Evolutionary conservation across 139 green algal species (phyloP).

Genomic region (Coelastrella sp.): DNA sequence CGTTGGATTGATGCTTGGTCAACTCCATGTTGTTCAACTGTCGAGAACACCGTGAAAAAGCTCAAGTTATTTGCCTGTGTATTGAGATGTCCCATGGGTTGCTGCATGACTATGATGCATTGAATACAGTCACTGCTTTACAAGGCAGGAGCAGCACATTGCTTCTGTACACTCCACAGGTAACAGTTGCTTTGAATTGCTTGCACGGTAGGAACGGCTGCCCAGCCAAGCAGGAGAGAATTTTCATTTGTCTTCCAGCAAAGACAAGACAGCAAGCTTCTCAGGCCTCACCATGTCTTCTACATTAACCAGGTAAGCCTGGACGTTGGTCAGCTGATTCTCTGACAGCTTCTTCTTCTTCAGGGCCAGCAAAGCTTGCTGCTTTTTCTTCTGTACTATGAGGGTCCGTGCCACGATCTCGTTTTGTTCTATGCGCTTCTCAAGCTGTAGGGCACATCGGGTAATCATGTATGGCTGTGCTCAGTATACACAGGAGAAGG

Average conservation of each 20-base stretch:
- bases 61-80: not conserved
- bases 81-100: too few species aligned
- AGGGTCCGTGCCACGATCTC: slow-evolving; percentile 50
- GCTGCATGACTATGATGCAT: too few species aligned
- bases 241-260: too few species aligned
- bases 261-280: too few species aligned
- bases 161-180: too few species aligned
- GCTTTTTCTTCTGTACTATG: slow-evolving; percentile 46
- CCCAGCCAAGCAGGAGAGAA: too few species aligned
- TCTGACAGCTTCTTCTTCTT: slow-evolving; percentile 82
- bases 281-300: slow-evolving; percentile 71
- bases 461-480: too few species aligned
- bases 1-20: slow-evolving; percentile 71
- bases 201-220: too few species aligned
- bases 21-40: slow-evolving; percentile 86
- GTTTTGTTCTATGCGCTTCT: slow-evolving; percentile 54
- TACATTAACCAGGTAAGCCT: slow-evolving; percentile 75
- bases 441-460: slow-evolving; percentile 55
- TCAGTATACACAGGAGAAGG: too few species aligned
- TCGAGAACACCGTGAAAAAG: not conserved
- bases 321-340: slow-evolving; percentile 61
- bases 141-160: too few species aligned
- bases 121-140: too few species aligned
- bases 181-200: too few species aligned
- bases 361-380: slow-evolving; percentile 75